Evolutionary conservation across 2,329 filamentous ascomycete species (phyloP), one percentile per base, ranked within the genome.

Genomic region (Emmonsiellopsis sp.): DNA sequence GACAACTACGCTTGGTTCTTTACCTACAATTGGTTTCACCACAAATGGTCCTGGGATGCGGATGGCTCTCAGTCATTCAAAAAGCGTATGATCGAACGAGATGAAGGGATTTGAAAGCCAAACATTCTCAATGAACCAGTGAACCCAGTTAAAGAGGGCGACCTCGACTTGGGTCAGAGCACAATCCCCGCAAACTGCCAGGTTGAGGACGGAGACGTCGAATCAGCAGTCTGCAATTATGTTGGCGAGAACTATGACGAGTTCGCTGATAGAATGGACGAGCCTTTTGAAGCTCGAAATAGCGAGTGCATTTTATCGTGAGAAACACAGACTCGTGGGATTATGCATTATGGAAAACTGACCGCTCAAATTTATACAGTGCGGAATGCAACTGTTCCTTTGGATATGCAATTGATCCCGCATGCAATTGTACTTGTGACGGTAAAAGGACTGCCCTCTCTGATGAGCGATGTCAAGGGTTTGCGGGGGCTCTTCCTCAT

Each of bases 1-100:
- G 52, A 54, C 31, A 54, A 42, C 35, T 54, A 54, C 32, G 52
- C 52, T 32, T 54, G 46, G 46, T 54, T 50, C 20, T 54, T 54
- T 35, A 51, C 2, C 46, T 54, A 54, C 46, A 54, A 42, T 31
- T 51, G 45, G 52, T 54, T 50, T 32, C 34, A 50, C 32, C 7
- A 44, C 26, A 49, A 54, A 32, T 54, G 46, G 52, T 40, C 10
- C 30, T 54, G 45, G 52, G 37, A 50, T 30, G 46, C 32, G 13
- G 38, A 51, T 49, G 52, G 52, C 34, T 35, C 44, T 20, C 44
- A 50, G 31, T 13, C 50, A 5, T 48, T 20, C 16, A 53, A 32
- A 48, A 38, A 41, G 34, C 13, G n/a, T 26, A 37, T 34, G 43
- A 20, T 53, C 13, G 45, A 53, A 15, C 2, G 16, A 11, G 51